Evolutionary conservation across 2,329 filamentous ascomycete species (phyloP).

Genomic region (Monosporascus sp.): DNA sequence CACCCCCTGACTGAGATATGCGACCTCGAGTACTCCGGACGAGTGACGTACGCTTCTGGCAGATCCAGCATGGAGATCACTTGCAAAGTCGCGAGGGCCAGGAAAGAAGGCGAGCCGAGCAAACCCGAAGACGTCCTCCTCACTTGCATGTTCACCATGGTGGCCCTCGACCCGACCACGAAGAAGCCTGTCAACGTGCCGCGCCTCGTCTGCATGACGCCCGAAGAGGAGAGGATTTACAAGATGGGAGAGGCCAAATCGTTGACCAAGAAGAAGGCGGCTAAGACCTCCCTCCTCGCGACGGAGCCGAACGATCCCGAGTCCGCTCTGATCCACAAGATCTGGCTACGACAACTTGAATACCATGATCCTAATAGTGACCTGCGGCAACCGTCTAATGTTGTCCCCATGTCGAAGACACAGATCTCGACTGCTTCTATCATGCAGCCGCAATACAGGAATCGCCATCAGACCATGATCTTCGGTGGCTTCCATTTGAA

Average conservation of each 20-base stretch:
- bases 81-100: slow-evolving; percentile 65
- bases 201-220: slow-evolving; percentile 50
- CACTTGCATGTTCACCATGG: slow-evolving; percentile 65
- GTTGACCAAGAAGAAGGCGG: slow-evolving; percentile 55
- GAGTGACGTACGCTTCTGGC: slow-evolving; percentile 63
- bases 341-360: slow-evolving; percentile 64
- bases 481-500: slow-evolving; percentile 72
- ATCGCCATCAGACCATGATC: slow-evolving; percentile 67
- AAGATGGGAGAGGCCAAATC: slow-evolving; percentile 55
- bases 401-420: slow-evolving; percentile 54
- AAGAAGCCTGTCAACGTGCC: slow-evolving; percentile 59
- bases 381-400: slow-evolving; percentile 28
- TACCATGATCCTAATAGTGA: slow-evolving; percentile 42
- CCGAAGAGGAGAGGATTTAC: slow-evolving; percentile 60
- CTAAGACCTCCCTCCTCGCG: slow-evolving; percentile 56
- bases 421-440: slow-evolving; percentile 58
- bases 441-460: slow-evolving; percentile 60
- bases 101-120: slow-evolving; percentile 49
- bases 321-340: slow-evolving; percentile 64
- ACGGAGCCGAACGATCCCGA: slow-evolving; percentile 67
- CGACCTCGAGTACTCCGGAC: slow-evolving; percentile 65
- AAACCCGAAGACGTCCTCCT: slow-evolving; percentile 38
- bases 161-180: slow-evolving; percentile 62
- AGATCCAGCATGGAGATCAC: slow-evolving; percentile 70
- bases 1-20: slow-evolving; percentile 71